Percentiles rank a stretch among this genome's conserved stretches.
Conservation (phyloP, 257 asterid species). For the Solanum pennellii region DNA sequence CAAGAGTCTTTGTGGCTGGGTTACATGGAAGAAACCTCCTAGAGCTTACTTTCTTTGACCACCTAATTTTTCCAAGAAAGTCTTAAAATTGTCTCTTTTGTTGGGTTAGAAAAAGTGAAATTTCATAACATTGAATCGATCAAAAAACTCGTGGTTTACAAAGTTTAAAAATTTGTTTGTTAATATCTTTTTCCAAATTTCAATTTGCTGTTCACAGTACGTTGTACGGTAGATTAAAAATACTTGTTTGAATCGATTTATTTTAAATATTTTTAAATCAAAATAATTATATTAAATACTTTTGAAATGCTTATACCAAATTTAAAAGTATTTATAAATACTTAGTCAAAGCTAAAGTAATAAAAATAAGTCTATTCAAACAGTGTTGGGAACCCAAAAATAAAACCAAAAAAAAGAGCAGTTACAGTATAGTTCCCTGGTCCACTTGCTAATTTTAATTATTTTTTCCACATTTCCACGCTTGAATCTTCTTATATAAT, state of each 20-base stretch:
- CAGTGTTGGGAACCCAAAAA: fast-evolving
- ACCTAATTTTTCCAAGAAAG: not conserved
- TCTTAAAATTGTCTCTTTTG: not conserved
- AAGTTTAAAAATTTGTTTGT: not conserved
- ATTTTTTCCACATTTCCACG: not conserved
- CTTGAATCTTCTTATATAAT: not conserved
- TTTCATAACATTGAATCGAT: not conserved
- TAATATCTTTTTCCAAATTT: not conserved
- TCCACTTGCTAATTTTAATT: not conserved
- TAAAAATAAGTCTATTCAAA: no score
- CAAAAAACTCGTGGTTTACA: not conserved
- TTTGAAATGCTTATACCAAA: no score
- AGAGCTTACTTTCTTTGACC: conserved; percentile 6
- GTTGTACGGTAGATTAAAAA: not conserved
- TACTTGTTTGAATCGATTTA: fast-evolving
- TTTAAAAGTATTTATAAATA: no score
- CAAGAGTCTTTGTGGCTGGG: not conserved
- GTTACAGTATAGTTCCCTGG: not conserved
- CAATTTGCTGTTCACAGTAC: not conserved
- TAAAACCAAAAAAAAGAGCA: not conserved
- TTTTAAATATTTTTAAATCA: no score
- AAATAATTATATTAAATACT: not conserved
- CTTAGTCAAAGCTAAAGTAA: no score
- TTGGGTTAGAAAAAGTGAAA: not conserved
- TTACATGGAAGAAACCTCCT: not conserved